phyloP scores from a whole-genome alignment of 2,329 filamentous ascomycete genomes.

The Pseudogymnoascus sp. region DNA sequence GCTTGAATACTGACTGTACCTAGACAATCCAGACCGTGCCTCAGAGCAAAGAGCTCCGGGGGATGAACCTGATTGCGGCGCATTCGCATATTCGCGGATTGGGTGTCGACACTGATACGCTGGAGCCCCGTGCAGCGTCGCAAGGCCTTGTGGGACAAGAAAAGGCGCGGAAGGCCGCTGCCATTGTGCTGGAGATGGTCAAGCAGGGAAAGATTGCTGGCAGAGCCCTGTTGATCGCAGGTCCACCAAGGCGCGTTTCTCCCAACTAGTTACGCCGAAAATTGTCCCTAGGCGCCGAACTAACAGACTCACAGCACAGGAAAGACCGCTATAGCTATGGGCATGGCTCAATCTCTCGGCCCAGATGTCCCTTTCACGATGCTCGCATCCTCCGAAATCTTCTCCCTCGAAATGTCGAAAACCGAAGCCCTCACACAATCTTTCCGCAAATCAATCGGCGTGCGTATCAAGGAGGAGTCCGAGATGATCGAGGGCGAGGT shows the following conservation, averaged over 20 bases:
- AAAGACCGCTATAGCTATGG: conserved; percentile 98
- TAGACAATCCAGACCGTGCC: conserved; percentile 74
- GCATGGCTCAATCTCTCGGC: conserved; percentile 93
- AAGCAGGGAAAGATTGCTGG: conserved; percentile 98
- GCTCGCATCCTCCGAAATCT: conserved; percentile 93
- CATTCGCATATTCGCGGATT: conserved; percentile 97
- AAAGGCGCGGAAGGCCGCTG: conserved; percentile 92
- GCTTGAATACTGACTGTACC: background rate
- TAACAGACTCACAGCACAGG: conserved; percentile 60
- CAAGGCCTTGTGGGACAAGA: conserved; percentile 95
- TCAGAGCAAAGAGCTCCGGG: conserved; percentile 91
- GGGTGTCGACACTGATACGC: conserved; percentile 83
- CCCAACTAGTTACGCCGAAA: conserved; percentile 12
- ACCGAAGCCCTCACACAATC: conserved; percentile 96
- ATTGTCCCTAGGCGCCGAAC: background rate
- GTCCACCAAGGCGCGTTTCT: conserved; percentile 67
- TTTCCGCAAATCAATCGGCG: conserved; percentile 97
- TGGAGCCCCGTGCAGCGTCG: conserved; percentile 77
- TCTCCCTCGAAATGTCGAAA: conserved; percentile 98
- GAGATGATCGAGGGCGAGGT: conserved; percentile 99
- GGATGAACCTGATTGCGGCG: conserved; percentile 93
- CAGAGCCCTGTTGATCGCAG: conserved; percentile 87
- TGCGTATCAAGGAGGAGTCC: conserved; percentile 97
- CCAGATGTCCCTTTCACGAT: conserved; percentile 94
- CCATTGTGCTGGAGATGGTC: conserved; percentile 96